Evolutionary conservation across 495 filamentous ascomycete genomes (phyloP), one percentile per base, ranked within the genome.

Genomic region (Podospora conica): DNA sequence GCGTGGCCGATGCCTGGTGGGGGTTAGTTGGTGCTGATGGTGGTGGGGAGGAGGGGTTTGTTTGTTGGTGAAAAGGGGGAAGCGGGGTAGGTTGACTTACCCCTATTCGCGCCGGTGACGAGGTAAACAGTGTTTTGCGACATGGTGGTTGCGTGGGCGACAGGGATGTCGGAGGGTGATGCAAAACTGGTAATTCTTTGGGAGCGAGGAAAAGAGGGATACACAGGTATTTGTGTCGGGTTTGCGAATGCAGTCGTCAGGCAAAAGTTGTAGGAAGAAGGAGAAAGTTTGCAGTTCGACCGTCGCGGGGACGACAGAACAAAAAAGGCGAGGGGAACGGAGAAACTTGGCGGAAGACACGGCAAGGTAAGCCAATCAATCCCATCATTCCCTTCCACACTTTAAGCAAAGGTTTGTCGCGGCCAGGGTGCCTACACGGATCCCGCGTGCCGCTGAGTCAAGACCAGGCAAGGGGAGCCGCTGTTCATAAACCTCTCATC

Each of bases 1-100:
- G 76, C 77, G 55, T 73, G 74, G 59, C 84, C 84, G 66, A 86
- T 78, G 33, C 83, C 83, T 81, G 20, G 60, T 3, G 27, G 27
- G 31, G 20, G 27, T 40, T 21, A 15, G 18, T 29, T 9, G 27
- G 27, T 40, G 29, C 25, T 55, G 40, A 54, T 15, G 18, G 55
- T 11, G 55, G 22, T 22, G 53, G 53, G 22, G 28, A 31, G 29
- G 40, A 22, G 57, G n/a, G 25, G 15, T 11, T 33, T n/a, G 40
- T 9, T 21, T 24, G 25, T 10, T 18, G 57, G 25, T 21, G 23
- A 28, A 33, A 62, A n/a, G 40, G 10, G 22, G 29, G 22, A 58
- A 55, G n/a, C 23, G 15, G n/a, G 25, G 8, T 23, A n/a, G 8
- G 9, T 63, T n/a, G 54, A 59, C 63, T 53, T 64, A 64, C 63